Evolutionary conservation across 148 eudicot species (phyloP).

Genomic region (Tetragonia tetragonoides): DNA sequence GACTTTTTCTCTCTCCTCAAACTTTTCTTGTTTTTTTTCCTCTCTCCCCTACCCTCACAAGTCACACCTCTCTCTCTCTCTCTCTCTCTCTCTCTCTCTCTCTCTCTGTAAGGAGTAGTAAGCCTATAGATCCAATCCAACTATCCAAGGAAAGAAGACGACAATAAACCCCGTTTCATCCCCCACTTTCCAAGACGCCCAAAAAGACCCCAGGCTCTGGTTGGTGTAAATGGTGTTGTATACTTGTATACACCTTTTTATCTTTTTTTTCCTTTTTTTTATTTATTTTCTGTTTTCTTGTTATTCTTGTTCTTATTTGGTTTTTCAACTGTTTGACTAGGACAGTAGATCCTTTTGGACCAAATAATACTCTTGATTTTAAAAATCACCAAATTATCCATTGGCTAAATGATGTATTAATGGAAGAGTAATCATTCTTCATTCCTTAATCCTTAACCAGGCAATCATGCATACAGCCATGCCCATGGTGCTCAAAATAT

Average conservation of each 20-base stretch:
- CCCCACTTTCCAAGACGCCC: neutral
- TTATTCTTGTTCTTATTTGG: neutral
- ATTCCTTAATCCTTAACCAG: too few species aligned
- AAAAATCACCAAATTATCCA: too few species aligned
- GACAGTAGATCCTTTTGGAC: slow-evolving; percentile 12
- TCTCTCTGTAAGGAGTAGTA: neutral
- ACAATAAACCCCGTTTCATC: neutral
- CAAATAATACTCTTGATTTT: neutral
- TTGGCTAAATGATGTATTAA: too few species aligned
- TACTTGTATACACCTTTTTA: neutral
- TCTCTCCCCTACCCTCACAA: slow-evolving; percentile 3
- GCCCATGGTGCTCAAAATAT: too few species aligned
- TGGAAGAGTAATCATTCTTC: too few species aligned
- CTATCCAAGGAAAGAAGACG: neutral
- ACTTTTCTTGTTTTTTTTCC: neutral
- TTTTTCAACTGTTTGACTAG: slow-evolving; percentile 19
- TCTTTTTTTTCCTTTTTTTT: neutral
- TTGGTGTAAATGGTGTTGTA: neutral
- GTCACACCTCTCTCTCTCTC: neutral
- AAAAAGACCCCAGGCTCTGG: slow-evolving; percentile 10
- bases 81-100: neutral
- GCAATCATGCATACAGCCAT: too few species aligned
- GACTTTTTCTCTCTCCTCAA: neutral
- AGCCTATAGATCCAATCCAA: too few species aligned
- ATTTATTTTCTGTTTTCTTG: neutral